These are phyloP conservation scores for Meira miltonrushii DNA, from an alignment of 1,284 basidiomycete genomes.

Conservation along the genomic window DNA sequence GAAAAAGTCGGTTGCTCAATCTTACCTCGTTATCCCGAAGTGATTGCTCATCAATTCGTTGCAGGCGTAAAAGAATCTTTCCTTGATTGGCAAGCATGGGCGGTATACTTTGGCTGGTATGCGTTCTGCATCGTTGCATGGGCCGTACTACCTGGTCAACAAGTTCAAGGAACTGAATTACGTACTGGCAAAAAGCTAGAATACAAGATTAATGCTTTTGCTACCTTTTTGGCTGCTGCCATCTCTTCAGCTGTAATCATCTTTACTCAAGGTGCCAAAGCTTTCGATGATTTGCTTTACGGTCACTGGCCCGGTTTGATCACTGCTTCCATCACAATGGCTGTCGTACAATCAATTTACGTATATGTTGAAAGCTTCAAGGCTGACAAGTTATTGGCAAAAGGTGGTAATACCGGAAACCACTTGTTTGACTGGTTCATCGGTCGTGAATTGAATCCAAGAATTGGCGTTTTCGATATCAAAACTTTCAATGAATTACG, in stretches of 20 bases:
- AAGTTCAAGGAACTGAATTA: constrained; percentile 71
- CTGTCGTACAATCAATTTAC: constrained; percentile 61
- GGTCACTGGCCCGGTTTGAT: constrained; percentile 85
- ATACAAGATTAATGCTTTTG: constrained; percentile 95
- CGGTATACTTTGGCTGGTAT: constrained; percentile 85
- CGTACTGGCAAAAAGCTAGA: constrained; percentile 69
- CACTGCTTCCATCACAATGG: constrained; percentile 77
- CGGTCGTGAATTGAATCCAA: constrained; percentile 88
- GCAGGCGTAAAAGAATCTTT: constrained; percentile 53
- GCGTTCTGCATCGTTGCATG: constrained; percentile 76
- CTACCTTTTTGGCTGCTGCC: constrained; percentile 64
- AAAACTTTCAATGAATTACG: constrained; percentile 80
- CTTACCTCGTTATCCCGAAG: constrained; percentile 26
- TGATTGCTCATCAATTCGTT: constrained; percentile 19
- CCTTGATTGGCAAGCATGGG: constrained; percentile 72
- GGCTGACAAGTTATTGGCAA: constrained; percentile 64
- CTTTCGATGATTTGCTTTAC: constrained; percentile 77
- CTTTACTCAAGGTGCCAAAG: constrained; percentile 66
- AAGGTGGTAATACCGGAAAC: constrained; percentile 86
- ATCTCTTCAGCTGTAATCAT: constrained; percentile 65
- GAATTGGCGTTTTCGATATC: constrained; percentile 80
- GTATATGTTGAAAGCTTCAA: constrained; percentile 73
- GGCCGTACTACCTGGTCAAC: constrained; percentile 78
- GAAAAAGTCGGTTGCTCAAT: constrained; percentile 56
- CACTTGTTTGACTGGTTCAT: constrained; percentile 96